These are phyloP conservation scores for Lasiodiplodia gonubiensis DNA, from an alignment of 2,329 filamentous ascomycete species.

Conservation along the genomic window DNA sequence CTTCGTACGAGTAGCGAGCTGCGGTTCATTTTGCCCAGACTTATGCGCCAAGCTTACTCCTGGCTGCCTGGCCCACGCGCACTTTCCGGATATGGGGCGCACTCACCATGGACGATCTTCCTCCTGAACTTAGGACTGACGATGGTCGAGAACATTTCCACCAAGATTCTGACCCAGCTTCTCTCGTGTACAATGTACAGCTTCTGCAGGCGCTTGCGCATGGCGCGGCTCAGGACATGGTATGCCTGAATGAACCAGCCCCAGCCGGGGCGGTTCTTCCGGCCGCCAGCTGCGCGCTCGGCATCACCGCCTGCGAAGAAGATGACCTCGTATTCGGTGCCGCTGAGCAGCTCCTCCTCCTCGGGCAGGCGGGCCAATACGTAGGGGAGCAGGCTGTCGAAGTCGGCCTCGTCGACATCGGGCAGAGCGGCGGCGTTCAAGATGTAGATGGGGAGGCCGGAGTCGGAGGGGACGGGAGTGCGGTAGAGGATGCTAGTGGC, in stretches of 20 bases:
- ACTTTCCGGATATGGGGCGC: background rate
- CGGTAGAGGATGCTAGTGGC: constrained; percentile 62
- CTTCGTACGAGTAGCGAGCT: background rate
- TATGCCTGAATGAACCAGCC: constrained; percentile 65
- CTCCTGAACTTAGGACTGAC: constrained; percentile 63
- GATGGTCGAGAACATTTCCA: constrained; percentile 63
- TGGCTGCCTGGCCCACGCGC: background rate
- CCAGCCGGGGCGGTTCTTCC: constrained; percentile 58
- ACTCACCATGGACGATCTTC: constrained; percentile 61
- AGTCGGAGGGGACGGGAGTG: constrained; percentile 57
- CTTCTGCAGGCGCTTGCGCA: constrained; percentile 61
- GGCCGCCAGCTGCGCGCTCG: constrained; percentile 37
- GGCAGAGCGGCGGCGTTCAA: constrained; percentile 64
- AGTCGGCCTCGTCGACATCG: constrained; percentile 60
- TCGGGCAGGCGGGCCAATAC: constrained; percentile 60
- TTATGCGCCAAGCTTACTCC: background rate
- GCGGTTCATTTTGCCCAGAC: background rate
- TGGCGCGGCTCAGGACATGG: constrained; percentile 59
- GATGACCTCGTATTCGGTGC: constrained; percentile 61
- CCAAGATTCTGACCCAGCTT: constrained; percentile 61
- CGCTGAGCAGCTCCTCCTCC: constrained; percentile 60
- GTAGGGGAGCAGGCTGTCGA: constrained; percentile 61
- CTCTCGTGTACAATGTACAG: constrained; percentile 64
- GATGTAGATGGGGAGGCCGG: constrained; percentile 59
- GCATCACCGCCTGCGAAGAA: constrained; percentile 63